Percentiles rank a stretch among this genome's conserved stretches.
Conservation (phyloP, 805 yeast species). For the Candida pini region DNA sequence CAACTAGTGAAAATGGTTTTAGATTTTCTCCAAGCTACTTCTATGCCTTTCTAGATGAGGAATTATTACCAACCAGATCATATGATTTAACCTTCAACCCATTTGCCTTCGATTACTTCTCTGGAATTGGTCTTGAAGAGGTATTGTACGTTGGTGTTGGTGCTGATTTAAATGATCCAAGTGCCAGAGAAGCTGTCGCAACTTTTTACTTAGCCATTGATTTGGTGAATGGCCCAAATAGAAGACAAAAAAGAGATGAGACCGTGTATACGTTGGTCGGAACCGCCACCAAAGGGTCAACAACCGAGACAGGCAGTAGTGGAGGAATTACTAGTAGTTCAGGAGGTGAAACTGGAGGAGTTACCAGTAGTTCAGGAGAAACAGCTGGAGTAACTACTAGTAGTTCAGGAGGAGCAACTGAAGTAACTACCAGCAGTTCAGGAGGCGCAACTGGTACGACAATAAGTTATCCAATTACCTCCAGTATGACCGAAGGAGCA, state of each 20-base stretch:
- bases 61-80: background rate
- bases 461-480: background rate
- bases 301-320: background rate
- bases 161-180: background rate
- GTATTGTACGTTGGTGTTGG: background rate
- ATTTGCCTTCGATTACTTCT: background rate
- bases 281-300: background rate
- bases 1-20: background rate
- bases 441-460: background rate
- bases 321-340: background rate
- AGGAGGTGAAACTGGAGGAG: background rate
- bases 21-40: background rate
- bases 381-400: background rate
- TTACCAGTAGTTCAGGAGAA: background rate
- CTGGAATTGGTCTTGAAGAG: background rate
- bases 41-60: background rate
- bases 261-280: constrained; percentile 1
- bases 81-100: background rate
- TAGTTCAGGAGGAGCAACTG: background rate
- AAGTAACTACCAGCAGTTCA: background rate
- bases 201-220: background rate
- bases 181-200: background rate
- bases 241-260: constrained; percentile 1
- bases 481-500: background rate
- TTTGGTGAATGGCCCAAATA: background rate